Conservation (phyloP, 441 rosid genomes). For the Syzygium malaccense region DNA sequence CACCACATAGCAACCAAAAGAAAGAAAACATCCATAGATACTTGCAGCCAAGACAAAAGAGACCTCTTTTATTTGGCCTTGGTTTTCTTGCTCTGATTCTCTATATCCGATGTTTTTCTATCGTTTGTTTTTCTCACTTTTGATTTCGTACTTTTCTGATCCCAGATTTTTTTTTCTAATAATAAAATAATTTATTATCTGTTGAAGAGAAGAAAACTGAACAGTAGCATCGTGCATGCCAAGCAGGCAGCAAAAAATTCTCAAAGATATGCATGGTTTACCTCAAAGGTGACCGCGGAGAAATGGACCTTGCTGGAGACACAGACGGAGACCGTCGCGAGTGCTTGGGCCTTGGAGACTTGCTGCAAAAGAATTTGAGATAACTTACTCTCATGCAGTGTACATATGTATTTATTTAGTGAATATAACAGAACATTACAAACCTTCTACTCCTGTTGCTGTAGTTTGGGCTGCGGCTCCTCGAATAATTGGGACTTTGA, state of each 20-base stretch:
- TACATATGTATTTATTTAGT: neutral
- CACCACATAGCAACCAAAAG: neutral
- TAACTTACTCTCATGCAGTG: neutral
- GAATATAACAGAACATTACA: neutral
- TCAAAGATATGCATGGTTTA: neutral
- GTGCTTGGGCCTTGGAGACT: slow-evolving; percentile 12
- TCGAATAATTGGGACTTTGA: slow-evolving; percentile 22
- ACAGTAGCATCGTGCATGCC: neutral
- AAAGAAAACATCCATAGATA: neutral
- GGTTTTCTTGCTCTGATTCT: neutral
- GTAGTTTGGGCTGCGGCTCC: slow-evolving; percentile 43
- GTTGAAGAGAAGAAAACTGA: neutral
- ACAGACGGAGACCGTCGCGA: neutral
- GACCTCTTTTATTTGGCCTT: neutral
- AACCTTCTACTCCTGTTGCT: slow-evolving; percentile 61
- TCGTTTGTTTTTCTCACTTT: neutral
- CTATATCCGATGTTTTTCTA: neutral
- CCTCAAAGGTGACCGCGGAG: neutral
- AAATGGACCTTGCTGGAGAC: neutral
- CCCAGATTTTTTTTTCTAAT: neutral
- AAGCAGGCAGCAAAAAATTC: neutral
- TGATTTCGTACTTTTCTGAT: neutral
- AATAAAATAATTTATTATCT: neutral
- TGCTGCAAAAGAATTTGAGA: slow-evolving; percentile 29
- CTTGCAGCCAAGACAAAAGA: neutral